Base-by-base conservation (phyloP, 257 asterid genomes). In the Anisodus tanguticus region DNA sequence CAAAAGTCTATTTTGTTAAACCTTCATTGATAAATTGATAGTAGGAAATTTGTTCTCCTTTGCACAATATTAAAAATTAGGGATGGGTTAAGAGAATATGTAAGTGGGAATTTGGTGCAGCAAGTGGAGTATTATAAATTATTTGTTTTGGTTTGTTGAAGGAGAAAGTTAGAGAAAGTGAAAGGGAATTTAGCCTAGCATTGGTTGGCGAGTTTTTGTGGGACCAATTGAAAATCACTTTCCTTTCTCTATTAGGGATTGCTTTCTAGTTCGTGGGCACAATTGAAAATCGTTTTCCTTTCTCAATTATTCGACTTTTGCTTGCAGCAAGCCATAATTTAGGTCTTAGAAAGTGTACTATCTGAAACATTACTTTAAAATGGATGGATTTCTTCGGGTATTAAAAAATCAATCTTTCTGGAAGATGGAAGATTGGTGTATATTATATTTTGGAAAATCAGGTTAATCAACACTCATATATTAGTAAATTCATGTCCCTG, bases 321-420 rank as follows among this genome's bases (percentile, higher is more conserved):
- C 70, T 4, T 63, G 41, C 41, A 63, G 70, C 41, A 63, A 63
- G 67, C 16, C 70, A 26, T 26, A 64, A 31, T 5, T 64, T 64
- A 64, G 71, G 45, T 64, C 45, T 64, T 26, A 26, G 71, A 64
- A 64, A 11, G 71, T 64, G 45, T 64, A 64, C 71, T 64, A 64
- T 64, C 71, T 64, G 71, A 64, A 64, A 10, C 45, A 64, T 26
- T 64, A 64, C 43, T 64, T 57, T 16, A 10, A 64, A 26, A 64
- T 26, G 35, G 35, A 31, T 64, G 71, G 43, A 64, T 26, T 26
- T 26, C 71, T 64, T 64, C 6, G 17, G 71, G 71, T 31, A 10
- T 64, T 26, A 31, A 2, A 26, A 10, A 26, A 26, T 63, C 70
- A 63, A 22, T 64, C 43, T 64, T 26, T 64, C 9, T 26, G 16